Conservation (phyloP, 2,329 filamentous ascomycete species). For the Clarireedia homoeocarpa region DNA sequence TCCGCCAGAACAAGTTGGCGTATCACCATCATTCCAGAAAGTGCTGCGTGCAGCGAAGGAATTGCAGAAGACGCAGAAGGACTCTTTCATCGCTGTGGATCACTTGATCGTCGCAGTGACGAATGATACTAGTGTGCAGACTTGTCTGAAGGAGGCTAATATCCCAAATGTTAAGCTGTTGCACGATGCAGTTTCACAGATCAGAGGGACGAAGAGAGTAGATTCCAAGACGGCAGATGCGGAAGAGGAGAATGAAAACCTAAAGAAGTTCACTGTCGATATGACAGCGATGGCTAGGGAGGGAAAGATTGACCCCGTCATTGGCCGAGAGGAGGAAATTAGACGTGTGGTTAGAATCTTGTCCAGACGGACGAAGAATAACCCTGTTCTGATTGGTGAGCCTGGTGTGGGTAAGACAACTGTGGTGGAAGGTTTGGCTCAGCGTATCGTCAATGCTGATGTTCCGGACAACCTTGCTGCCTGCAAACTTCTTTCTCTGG, state of each 20-base stretch:
- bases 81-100: constrained; percentile 88
- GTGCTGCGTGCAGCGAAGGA: constrained; percentile 80
- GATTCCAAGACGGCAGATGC: constrained; percentile 94
- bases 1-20: constrained; percentile 78
- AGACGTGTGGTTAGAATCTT: constrained; percentile 85
- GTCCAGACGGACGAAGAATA: constrained; percentile 94
- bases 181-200: constrained; percentile 82
- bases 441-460: constrained; percentile 92
- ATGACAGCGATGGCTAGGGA: constrained; percentile 95
- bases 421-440: constrained; percentile 90
- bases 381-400: constrained; percentile 94
- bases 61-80: constrained; percentile 94
- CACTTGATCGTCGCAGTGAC: constrained; percentile 82
- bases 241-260: constrained; percentile 87
- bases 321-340: constrained; percentile 94
- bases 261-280: constrained; percentile 97
- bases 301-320: constrained; percentile 96
- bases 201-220: constrained; percentile 85
- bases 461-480: constrained; percentile 91
- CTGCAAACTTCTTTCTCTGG: constrained; percentile 88
- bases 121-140: constrained; percentile 70
- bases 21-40: constrained; percentile 74
- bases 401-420: constrained; percentile 98
- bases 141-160: constrained; percentile 74
- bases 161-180: constrained; percentile 86